Percentiles rank a stretch among this genome's conserved stretches.
phyloP scores from a whole-genome alignment of 2,329 filamentous ascomycete genomes.

The Colletotrichum sp. region DNA sequence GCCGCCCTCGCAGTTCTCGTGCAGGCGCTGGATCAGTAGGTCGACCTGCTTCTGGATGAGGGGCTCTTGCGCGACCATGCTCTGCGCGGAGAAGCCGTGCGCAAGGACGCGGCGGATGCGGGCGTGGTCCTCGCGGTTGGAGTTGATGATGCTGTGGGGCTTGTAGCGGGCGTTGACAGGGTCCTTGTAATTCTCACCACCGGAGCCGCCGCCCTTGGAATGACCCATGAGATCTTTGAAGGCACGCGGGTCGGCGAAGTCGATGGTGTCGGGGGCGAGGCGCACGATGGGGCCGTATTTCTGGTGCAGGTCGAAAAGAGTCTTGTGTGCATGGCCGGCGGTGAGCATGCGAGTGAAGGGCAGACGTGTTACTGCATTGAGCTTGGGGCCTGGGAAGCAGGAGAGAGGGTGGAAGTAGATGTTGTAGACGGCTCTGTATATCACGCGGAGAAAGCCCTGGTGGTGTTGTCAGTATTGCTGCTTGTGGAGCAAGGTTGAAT shows the following conservation, averaged over 20 bases:
- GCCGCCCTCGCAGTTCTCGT: slow-evolving; percentile 6
- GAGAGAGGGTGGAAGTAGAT: slow-evolving; percentile 38
- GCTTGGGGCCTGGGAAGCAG: slow-evolving; percentile 32
- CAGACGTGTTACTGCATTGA: slow-evolving; percentile 3
- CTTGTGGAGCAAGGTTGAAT: background rate
- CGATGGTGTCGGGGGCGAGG: slow-evolving; percentile 41
- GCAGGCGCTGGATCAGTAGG: slow-evolving; percentile 35
- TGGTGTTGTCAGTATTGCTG: background rate
- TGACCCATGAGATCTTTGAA: slow-evolving; percentile 48
- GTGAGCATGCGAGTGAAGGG: background rate
- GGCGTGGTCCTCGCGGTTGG: slow-evolving; percentile 22
- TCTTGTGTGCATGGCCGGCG: background rate
- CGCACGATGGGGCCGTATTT: slow-evolving; percentile 41
- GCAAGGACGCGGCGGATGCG: slow-evolving; percentile 27
- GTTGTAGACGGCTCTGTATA: slow-evolving; percentile 29
- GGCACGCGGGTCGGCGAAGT: slow-evolving; percentile 37
- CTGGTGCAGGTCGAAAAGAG: slow-evolving; percentile 17
- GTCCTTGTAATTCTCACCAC: slow-evolving; percentile 2
- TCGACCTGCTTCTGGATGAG: slow-evolving; percentile 33
- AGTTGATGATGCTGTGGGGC: slow-evolving; percentile 15
- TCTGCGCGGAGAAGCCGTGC: slow-evolving; percentile 33
- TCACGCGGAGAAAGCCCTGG: background rate
- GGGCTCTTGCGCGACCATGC: slow-evolving; percentile 35
- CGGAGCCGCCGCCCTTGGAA: slow-evolving; percentile 1
- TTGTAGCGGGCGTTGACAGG: background rate